Base-by-base conservation (phyloP, 2,329 filamentous ascomycete genomes). In the Fusarium floridanum region DNA sequence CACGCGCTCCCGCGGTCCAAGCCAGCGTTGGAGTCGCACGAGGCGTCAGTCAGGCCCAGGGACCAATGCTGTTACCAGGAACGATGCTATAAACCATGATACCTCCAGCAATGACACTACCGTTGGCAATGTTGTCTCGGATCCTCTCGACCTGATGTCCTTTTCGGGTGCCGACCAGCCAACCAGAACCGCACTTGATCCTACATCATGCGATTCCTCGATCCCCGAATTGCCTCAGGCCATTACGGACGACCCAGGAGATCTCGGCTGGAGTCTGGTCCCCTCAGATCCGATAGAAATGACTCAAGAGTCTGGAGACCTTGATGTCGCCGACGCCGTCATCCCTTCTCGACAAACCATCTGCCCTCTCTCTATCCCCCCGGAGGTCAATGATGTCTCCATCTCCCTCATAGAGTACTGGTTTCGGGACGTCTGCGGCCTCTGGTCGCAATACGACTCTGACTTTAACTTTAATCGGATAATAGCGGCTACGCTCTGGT, bases 391-490 rank as follows among this genome's bases (percentile, higher is more conserved):
- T 2, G 68, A 78, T 8, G 56, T 64, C 4, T 75, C 80, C 5
- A 78, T 80, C 0, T 75, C 81, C 0, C 78, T 84, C 2, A 80
- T 84, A 29, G 76, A 74, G 3, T 74, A 76, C 37, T 85, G 83
- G 83, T 85, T 85, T 53, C 76, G 80, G 2, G 79, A 83, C 9
- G 82, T 85, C 1, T 85, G 83, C 59, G 79, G 82, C 2, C 79
- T 82, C 9, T 85, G 83, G 83, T 84, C 83, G 2, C 82, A 81
- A 6, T 84, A 82, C 45, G 83, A 85, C 72, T 85, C 83, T 2
- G 75, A 80, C 4, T 73, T 78, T 34, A 85, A 84, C 39, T 79
- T 82, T 14, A 84, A 84, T 61, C 81, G 83, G 1, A 81, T 78
- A 50, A 76, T 85, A 3, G 83, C 83, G 6, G 79, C 78, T 1